These are phyloP conservation scores for Pythium periplocum DNA, from an alignment of 352 stramenopile species.

Conservation along the genomic window DNA sequence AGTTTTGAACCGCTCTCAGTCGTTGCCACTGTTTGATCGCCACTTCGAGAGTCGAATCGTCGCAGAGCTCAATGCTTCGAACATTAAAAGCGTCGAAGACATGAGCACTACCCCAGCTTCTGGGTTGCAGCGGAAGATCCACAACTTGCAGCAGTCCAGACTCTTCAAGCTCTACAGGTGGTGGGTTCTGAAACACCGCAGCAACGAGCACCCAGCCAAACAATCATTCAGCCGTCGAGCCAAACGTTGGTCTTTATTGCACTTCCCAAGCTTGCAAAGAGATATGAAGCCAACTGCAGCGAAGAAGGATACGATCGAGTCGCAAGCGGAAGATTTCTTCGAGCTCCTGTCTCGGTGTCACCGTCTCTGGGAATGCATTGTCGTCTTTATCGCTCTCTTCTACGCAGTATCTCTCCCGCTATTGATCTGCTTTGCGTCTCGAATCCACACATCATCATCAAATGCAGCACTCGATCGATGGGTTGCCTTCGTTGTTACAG, in stretches of 20 bases:
- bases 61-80: slow-evolving; percentile 52
- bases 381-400: slow-evolving; percentile 43
- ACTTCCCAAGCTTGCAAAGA: slow-evolving; percentile 4
- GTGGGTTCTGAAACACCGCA: slow-evolving; percentile 17
- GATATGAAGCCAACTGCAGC: too few species aligned
- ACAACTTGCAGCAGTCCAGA: slow-evolving; percentile 46
- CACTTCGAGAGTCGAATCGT: slow-evolving; percentile 55
- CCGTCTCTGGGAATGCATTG: slow-evolving; percentile 47
- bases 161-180: slow-evolving; percentile 41
- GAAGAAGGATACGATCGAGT: too few species aligned
- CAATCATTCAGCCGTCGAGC: background rate
- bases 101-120: too few species aligned
- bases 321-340: slow-evolving; percentile 43
- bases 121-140: slow-evolving; percentile 5
- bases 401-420: slow-evolving; percentile 62
- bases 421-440: slow-evolving; percentile 51
- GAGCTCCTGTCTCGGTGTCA: slow-evolving; percentile 40
- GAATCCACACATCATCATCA: slow-evolving; percentile 18
- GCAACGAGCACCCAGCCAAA: slow-evolving; percentile 6
- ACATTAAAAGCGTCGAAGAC: background rate
- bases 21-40: slow-evolving; percentile 54
- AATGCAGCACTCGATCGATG: slow-evolving; percentile 19
- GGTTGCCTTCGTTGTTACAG: slow-evolving; percentile 28
- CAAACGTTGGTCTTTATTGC: slow-evolving; percentile 2
- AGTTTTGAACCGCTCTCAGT: slow-evolving; percentile 57